Percentiles rank a stretch among this genome's conserved stretches.
phyloP scores from a whole-genome alignment of 352 stramenopile genomes.

The Pythium diclinum region DNA sequence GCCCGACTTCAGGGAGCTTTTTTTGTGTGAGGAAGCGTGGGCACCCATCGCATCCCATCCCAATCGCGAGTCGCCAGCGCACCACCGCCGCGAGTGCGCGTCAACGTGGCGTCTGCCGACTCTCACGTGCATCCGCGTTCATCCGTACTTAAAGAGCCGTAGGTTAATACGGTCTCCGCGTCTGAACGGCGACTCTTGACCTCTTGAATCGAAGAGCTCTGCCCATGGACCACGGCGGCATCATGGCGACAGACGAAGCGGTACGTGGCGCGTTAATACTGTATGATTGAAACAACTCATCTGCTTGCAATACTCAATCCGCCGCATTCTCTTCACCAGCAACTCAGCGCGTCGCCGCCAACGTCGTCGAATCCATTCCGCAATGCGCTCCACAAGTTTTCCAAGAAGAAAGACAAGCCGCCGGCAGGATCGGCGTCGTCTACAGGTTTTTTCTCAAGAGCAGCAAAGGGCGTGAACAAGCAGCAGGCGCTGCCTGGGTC shows the following conservation, averaged over 20 bases:
- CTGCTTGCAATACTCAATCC: neutral
- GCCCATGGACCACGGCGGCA: conserved; percentile 11
- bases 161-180: too few relatives aligned
- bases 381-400: conserved; percentile 77
- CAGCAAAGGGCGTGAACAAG: conserved; percentile 30
- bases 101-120: neutral
- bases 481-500: conserved; percentile 60
- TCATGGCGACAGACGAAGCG: conserved; percentile 18
- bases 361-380: conserved; percentile 69
- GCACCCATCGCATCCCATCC: neutral
- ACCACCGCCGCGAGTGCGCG: neutral
- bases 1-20: conserved; percentile 17
- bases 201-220: neutral
- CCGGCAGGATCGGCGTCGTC: conserved; percentile 30
- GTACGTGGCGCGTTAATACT: conserved; percentile 10
- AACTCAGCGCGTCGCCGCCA: conserved; percentile 15
- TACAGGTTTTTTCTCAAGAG: conserved; percentile 68
- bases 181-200: too few relatives aligned
- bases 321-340: neutral
- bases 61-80: neutral
- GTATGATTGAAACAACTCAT: neutral
- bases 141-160: neutral
- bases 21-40: conserved; percentile 10
- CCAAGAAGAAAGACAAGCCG: conserved; percentile 70
- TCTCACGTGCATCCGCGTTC: neutral